Base-by-base conservation (phyloP, 108 stramenopile genomes). In the Cyclostephanos tholiformis region DNA sequence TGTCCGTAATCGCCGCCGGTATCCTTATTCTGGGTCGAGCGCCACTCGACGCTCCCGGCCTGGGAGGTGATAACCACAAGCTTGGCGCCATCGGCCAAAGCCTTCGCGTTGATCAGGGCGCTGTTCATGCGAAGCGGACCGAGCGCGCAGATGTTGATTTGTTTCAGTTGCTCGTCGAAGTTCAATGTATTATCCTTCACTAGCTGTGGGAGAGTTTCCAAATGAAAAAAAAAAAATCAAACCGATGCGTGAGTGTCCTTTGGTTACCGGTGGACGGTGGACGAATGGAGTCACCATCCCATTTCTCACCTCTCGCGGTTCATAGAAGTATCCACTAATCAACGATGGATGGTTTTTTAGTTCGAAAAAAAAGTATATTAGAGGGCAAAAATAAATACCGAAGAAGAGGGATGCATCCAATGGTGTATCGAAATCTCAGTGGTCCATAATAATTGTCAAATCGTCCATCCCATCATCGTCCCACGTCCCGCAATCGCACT, bases 1-100 rank as follows among this genome's bases (percentile, higher is more conserved):
- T 97, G 96, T 17, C 94, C 94, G 75, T 93, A 95, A 78, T 95
- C 91, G 10, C 88, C 88, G 26, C 92, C 92, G 65, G 70, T 60
- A 50, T 87, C 86, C 73, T 83, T 85, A 75, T 95, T 95, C 71
- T 95, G 94, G 27, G 86, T 87, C 20, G 70, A 46, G 25, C 94
- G 80, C 94, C 94, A 95, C 48, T 90, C 89, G 44, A 85, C 79
- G 13, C 91, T 92, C 38, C 96, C 96, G 11, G 93, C 96, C 72
- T 97, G 95, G 30, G 92, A 94, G 9, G 96, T 95, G 57, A 97
- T 89, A 63, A 92, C 93, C 39, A 91, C 82, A 38, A 97, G 57
- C 58, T 88, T 93, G 60, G 92, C 87, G 17, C 87, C 93, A n/a
- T 89, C 85, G 6, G 84, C 77, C 62, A 95, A 55, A 9, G 82